phyloP scores from a whole-genome alignment of 1,284 basidiomycete genomes.

The Hemileia vastatrix region DNA sequence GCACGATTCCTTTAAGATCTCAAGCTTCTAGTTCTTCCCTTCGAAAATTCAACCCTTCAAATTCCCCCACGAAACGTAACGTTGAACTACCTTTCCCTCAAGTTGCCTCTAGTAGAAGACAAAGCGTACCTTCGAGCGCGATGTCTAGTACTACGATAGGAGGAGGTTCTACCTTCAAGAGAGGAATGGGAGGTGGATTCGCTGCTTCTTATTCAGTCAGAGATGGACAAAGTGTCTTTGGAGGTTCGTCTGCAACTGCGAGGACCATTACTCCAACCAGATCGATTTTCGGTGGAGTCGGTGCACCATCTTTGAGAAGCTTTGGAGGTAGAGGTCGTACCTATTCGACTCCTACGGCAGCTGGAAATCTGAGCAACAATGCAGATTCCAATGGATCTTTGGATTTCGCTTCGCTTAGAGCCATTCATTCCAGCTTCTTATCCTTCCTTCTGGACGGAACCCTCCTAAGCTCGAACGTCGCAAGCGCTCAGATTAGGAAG shows the following conservation, averaged over 20 bases:
- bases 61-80: background rate
- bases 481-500: conserved; percentile 55
- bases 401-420: conserved; percentile 76
- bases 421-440: conserved; percentile 68
- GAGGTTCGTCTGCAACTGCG: background rate
- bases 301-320: background rate
- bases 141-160: background rate
- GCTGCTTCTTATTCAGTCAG: background rate
- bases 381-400: conserved; percentile 47
- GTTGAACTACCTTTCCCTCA: background rate
- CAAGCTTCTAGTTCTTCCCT: background rate
- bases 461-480: conserved; percentile 60
- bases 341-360: no score
- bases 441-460: conserved; percentile 69
- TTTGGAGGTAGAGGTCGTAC: background rate
- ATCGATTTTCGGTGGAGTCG: background rate
- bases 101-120: background rate
- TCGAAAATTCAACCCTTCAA: background rate
- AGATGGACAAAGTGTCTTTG: background rate
- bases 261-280: background rate
- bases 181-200: background rate
- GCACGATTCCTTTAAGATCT: background rate
- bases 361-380: conserved; percentile 35
- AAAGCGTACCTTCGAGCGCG: background rate
- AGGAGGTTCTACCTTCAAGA: background rate